Evolutionary conservation across 352 stramenopile species (phyloP).

Genomic region (Pythium phragmitis): DNA sequence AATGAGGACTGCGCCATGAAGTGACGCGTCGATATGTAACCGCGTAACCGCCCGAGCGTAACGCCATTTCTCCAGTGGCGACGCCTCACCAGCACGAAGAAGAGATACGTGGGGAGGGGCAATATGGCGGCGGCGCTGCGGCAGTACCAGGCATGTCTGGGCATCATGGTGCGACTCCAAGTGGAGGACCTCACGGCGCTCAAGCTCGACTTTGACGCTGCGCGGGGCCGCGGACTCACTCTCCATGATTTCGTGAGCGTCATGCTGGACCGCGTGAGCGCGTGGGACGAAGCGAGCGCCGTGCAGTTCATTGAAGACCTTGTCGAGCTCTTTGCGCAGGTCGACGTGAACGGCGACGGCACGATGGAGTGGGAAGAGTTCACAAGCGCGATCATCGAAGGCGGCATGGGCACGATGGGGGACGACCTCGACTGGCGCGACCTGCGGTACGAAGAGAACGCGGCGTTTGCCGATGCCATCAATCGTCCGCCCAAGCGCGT

Average conservation of each 20-base stretch:
- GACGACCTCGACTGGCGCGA: constrained; percentile 51
- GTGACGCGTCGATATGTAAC: constrained; percentile 2
- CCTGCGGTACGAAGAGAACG: constrained; percentile 73
- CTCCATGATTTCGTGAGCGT: constrained; percentile 66
- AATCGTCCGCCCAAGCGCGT: constrained; percentile 65
- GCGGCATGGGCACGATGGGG: constrained; percentile 56
- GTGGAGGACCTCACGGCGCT: constrained; percentile 62
- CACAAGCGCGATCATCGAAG: constrained; percentile 79
- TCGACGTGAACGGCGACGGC: constrained; percentile 77
- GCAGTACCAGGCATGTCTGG: constrained; percentile 76
- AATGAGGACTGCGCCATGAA: background rate
- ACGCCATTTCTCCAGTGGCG: background rate
- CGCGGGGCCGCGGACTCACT: constrained; percentile 45
- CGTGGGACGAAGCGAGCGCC: constrained; percentile 51
- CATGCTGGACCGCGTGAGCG: constrained; percentile 64
- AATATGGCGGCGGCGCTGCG: constrained; percentile 45
- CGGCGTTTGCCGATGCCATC: constrained; percentile 44
- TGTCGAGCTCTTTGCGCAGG: constrained; percentile 73
- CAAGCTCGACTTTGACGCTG: constrained; percentile 68
- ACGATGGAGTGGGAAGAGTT: constrained; percentile 87
- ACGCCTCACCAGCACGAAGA: background rate
- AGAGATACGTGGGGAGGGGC: background rate
- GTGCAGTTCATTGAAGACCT: constrained; percentile 71
- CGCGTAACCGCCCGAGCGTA: constrained; percentile 13
- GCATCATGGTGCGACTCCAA: constrained; percentile 75